Evolutionary conservation across 768 basidiomycete species (phyloP), one percentile per base, ranked within the genome.

Genomic region (Rubroboletus pulcherrimus): DNA sequence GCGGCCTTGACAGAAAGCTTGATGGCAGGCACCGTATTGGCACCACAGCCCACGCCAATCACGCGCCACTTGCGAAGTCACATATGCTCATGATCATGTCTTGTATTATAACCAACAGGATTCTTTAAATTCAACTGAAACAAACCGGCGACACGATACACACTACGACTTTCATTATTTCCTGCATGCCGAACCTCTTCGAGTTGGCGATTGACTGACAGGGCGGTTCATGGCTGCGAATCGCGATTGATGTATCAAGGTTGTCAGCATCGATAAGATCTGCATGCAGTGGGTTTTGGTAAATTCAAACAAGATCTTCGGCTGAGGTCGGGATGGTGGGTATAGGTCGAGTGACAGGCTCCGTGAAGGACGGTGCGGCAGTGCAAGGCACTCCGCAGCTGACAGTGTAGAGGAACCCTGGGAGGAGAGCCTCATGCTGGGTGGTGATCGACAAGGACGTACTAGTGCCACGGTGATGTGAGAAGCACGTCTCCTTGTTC

Each of bases 391-490:
- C 21, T 17, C 37, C 26, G 29, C 39, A 35, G 4, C 8, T 14
- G 21, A 12, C 15, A 29, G 15, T 19, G n/a, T 8, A 26, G 15
- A 14, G 14, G n/a, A 11, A 24, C 48, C 12, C 6, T 30, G 30
- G 26, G 5, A 41, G 37, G 26, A 31, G 12, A 17, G 15, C 29
- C n/a, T 49, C 15, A 10, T 29, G 35, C 24, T 39, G 35, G 11
- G 17, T 4, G 40, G 31, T 33, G 52, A 51, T 42, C 49, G 38
- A 50, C 49, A 21, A 24, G 6, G 48, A 35, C 14, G n/a, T 52
- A n/a, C n/a, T n/a, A 49, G 51, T 30, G 58, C 53, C 58, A 52
- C 58, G 58, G 57, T 54, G 51, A 46, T 59, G 42, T 35, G 33
- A 41, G 38, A 30, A 15, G 37, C n/a, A 24, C 3, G 42, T 35